Evolutionary conservation across 306 rosid species (phyloP), one percentile per base, ranked within the genome.

Genomic region (Mucuna pruriens): DNA sequence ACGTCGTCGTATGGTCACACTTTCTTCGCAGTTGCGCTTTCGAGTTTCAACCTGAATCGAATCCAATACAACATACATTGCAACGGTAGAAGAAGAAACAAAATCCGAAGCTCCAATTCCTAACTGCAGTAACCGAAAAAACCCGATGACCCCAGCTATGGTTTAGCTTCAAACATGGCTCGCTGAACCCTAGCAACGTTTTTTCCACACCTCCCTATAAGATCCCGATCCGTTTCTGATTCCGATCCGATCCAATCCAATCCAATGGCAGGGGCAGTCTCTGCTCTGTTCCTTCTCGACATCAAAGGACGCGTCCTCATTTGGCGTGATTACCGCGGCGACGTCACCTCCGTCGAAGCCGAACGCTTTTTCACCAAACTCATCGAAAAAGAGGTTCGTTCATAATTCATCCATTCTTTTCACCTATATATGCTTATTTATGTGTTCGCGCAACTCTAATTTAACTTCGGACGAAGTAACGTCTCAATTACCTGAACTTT

Each of bases 321-420:
- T 84, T 96, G 97, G 97, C 99, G 99, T 69, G 98, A 96, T 78
- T 96, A 91, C 81, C 99, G 99, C 13, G 99, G 99, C 82, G 99
- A 96, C 80, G 99, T 96, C 84, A 80, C 99, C 26, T 89, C 99
- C 57, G 86, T 83, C 57, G 97, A 93, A 82, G 97, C 99, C 70
- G 99, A 96, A 86, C 94, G 94, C 76, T 93, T 96, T 92, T 96
- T 96, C 91, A 87, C 97, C 86, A 96, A 96, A 89, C 94, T 93
- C 90, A 93, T 96, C 76, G 99, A 96, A 79, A 93, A 92, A 87
- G 99, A 93, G 96, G 97, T 91, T 64, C 83, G 0, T 38, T 68
- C 34, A 39, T 66, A 94, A 97, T 91, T 64, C 83, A 0, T 38
- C 63, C 34, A 39, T 66, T 46, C 36, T 10, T 31, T 16, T 44